Conservation (phyloP, 495 filamentous ascomycete genomes). For the Astrothelium macrocarpum region DNA sequence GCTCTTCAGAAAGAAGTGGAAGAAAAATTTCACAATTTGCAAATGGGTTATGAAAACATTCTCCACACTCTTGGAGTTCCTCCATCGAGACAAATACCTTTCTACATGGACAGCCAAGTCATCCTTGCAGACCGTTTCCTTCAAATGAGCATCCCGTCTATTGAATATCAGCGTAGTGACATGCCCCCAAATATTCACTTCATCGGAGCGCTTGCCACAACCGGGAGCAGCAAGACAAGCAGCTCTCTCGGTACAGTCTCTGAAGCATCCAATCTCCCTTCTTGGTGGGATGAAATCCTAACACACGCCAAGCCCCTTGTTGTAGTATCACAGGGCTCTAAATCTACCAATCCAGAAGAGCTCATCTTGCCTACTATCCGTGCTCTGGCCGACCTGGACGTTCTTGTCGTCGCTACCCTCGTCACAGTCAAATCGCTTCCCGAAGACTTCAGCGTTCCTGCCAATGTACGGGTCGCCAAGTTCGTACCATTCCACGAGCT, state of each 20-base stretch:
- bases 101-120: slow-evolving; percentile 6
- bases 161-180: not conserved
- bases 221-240: not conserved
- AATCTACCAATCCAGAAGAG: slow-evolving; percentile 1
- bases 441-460: not conserved
- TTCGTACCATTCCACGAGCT: slow-evolving; percentile 10
- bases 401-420: not conserved
- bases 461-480: not conserved
- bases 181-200: not conserved
- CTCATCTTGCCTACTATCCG: slow-evolving; percentile 7
- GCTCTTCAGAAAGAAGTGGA: not conserved
- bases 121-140: not conserved
- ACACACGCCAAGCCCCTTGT: not conserved
- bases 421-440: not conserved
- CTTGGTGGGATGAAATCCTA: not conserved
- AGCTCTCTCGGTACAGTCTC: not conserved
- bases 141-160: slow-evolving; percentile 2
- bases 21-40: not conserved
- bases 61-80: not conserved
- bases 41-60: not conserved
- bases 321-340: not conserved
- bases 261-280: not conserved
- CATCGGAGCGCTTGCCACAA: not conserved
- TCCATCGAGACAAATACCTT: not conserved
- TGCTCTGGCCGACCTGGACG: not conserved